Evolutionary conservation across 1,284 basidiomycete genomes (phyloP).

Genomic region (Mycosarcoma mackinlayi): DNA sequence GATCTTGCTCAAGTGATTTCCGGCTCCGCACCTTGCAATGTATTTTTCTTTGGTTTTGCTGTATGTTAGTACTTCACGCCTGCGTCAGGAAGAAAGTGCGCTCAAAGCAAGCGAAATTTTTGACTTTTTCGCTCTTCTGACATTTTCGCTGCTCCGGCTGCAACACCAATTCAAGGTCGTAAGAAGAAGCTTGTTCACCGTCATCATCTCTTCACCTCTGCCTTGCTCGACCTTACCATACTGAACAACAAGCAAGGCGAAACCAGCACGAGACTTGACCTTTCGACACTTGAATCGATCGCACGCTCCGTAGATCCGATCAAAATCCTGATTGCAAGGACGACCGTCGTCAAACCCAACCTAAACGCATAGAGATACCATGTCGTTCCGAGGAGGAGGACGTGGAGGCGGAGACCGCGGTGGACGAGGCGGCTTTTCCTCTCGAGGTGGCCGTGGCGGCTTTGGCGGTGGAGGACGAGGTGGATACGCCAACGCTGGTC

Average conservation of each 20-base stretch:
- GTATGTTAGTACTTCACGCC: conserved; percentile 1
- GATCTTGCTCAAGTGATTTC: background rate
- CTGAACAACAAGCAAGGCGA: no score
- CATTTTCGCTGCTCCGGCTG: conserved; percentile 10
- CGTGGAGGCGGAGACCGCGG: conserved; percentile 52
- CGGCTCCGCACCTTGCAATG: conserved; percentile 24
- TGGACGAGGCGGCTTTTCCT: conserved; percentile 59
- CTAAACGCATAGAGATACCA: conserved; percentile 17
- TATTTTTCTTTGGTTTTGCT: conserved; percentile 1
- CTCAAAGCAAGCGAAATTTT: conserved; percentile 31
- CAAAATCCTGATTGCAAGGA: background rate
- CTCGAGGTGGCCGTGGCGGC: conserved; percentile 57
- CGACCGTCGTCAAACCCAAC: background rate
- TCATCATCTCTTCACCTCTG: conserved; percentile 9
- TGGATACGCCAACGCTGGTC: conserved; percentile 59
- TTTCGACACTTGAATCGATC: no score
- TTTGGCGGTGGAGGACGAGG: conserved; percentile 57
- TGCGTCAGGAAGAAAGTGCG: conserved; percentile 12
- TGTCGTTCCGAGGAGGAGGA: conserved; percentile 61
- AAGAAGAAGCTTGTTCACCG: conserved; percentile 10
- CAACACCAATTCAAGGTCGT: background rate
- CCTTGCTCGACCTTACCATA: conserved; percentile 1
- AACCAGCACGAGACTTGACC: no score
- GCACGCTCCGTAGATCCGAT: no score
- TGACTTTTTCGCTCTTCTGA: conserved; percentile 31